Evolutionary conservation across 2,329 filamentous ascomycete genomes (phyloP), one percentile per base, ranked within the genome.

Genomic region (Xylariaceae sp.): DNA sequence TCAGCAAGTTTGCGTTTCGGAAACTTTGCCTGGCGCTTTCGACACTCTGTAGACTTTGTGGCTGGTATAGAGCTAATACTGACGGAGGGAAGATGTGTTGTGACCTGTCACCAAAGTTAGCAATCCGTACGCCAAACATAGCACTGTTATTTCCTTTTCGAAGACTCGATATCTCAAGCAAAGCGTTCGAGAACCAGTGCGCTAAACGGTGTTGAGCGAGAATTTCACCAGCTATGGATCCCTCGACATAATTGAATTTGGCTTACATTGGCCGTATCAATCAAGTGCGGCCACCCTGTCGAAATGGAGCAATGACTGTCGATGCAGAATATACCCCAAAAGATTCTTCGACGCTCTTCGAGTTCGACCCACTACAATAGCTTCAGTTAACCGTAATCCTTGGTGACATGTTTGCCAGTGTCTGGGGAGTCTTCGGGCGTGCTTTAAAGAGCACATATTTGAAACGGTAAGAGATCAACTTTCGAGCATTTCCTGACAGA

Each of bases 221-320:
- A 7, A 28, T 28, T 28, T 7, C 22, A 7, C 22, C 4, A 7
- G 22, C 22, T 28, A 28, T 28, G 22, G 22, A 28, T 28, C 22
- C 22, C 22, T 28, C 7, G 22, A 7, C 22, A 7, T 28, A 7
- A 28, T 28, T 16, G 11, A 38, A n/a, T 33, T 31, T 40, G 18
- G 6, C 70, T 61, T 60, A 79, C 81, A 57, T 96, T 89, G 64
- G 76, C 76, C 52, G 89, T 80, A 57, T 95, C 86, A 40, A 96
- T 84, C 22, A 85, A 74, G 74, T 89, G 87, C 0, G 92, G 90
- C 92, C 92, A 97, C 2, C 92, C 92, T 4, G 91, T 96, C 12
- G 90, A 90, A 47, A 96, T 89, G 62, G 88, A 90, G 2, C 89
- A 87, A 70, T 95, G 95, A 22, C 89, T 82, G 67, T 97, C 92